Base-by-base conservation (phyloP, 2,329 filamentous ascomycete genomes). In the Nemania abortiva region DNA sequence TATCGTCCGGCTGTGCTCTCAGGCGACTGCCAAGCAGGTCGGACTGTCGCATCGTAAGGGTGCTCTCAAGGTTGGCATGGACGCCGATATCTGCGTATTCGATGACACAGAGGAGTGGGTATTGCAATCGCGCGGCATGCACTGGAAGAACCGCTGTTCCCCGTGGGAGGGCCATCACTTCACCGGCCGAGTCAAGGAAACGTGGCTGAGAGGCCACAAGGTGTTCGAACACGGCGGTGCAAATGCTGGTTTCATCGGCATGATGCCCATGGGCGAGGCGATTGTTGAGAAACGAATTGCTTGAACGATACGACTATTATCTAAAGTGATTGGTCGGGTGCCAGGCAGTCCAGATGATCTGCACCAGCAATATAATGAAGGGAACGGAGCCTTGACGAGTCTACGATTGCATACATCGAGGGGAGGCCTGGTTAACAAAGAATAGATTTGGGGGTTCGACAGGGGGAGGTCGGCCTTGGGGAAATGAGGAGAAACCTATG, bases 91-190 rank as follows among this genome's bases (percentile, higher is more conserved):
- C 52, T 96, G 93, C 74, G 90, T 98, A 18, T 98, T 98, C 78
- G 95, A 98, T 78, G 94, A 97, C 71, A 82, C 86, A n/a, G 90
- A 89, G 24, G 87, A 88, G 74, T 99, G 95, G 87, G 87, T 90
- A 27, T 90, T 97, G 61, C 83, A 88, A 66, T 85, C 87, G 20
- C 90, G 88, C 70, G 93, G 94, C 58, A 97, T 99, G 94, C 87
- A 96, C 73, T 99, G 97, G 88, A 91, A 94, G 81, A 97, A 98
- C 81, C 93, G 94, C 77, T 95, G 94, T 84, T 94, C 91, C 65
- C 94, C 95, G 0, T 98, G 97, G 86, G 92, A 97, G 79, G 93
- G 93, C 22, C 92, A 91, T 80, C 86, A 84, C 37, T 90, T 98
- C 75, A 87, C 86, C 55, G 95, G 95, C 0, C 88, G 94, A 68